Evolutionary conservation across 1,139 yeast genomes (phyloP).

Genomic region (Kurtzmaniella natalensis): DNA sequence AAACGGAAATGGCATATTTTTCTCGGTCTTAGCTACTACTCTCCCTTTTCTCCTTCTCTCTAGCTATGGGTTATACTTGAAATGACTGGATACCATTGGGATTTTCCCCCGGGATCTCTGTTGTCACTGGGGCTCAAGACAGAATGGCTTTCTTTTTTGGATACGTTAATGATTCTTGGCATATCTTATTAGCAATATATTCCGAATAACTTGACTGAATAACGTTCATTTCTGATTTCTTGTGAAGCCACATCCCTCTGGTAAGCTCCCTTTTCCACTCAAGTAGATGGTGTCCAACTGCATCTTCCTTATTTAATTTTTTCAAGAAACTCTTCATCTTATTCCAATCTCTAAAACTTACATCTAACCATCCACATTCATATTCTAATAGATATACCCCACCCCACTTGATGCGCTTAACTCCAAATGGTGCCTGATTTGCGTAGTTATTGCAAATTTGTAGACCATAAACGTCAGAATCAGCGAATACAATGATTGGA

Average conservation of each 20-base stretch:
- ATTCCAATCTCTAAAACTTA: conserved; percentile 30
- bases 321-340: conserved; percentile 27
- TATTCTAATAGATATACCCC: conserved; percentile 41
- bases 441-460: conserved; percentile 46
- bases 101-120: no score
- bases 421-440: conserved; percentile 10
- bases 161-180: no score
- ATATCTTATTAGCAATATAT: conserved; percentile 1
- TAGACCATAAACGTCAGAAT: conserved; percentile 70
- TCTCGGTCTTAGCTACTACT: no score
- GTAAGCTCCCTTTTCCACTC: conserved; percentile 46
- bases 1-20: no score
- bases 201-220: conserved; percentile 10
- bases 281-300: conserved; percentile 9
- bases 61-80: no score
- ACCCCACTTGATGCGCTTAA: conserved; percentile 10
- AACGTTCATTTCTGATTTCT: conserved; percentile 59
- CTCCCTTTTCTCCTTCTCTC: no score
- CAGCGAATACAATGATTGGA: conserved; percentile 40
- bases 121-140: no score
- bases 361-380: conserved; percentile 26
- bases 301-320: conserved; percentile 6
- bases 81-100: no score
- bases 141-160: no score
- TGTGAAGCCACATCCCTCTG: conserved; percentile 46